Conservation (phyloP, 345 rosid species). For the Geranium brycei region DNA sequence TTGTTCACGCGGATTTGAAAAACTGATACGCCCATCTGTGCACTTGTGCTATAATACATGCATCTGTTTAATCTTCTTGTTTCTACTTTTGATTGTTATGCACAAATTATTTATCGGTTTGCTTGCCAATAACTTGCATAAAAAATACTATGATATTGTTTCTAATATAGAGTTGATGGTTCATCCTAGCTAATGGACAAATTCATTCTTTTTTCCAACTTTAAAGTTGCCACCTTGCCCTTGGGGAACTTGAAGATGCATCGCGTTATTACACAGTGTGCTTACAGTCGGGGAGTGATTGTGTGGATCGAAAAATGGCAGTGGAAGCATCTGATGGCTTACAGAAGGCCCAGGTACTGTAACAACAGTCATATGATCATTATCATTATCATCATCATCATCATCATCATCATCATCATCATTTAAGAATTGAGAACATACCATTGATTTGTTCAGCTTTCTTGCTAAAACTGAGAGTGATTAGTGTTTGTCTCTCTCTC, state of each 20-base stretch:
- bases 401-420: not conserved
- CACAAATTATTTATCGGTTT: too few species aligned
- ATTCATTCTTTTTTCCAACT: slow-evolving; percentile 11
- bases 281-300: slow-evolving; percentile 64
- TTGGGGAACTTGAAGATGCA: slow-evolving; percentile 87
- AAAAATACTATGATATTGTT: too few species aligned
- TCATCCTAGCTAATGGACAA: not conserved
- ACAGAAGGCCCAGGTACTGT: slow-evolving; percentile 67
- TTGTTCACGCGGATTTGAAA: too few species aligned
- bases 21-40: too few species aligned
- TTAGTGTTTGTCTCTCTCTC: slow-evolving; percentile 1
- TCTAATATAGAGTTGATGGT: not conserved
- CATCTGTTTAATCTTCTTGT: too few species aligned
- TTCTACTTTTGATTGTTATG: too few species aligned
- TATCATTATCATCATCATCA: not conserved
- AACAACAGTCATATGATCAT: not conserved
- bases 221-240: slow-evolving; percentile 75
- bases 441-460: not conserved
- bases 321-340: slow-evolving; percentile 93
- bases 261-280: slow-evolving; percentile 60
- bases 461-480: too few species aligned
- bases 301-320: slow-evolving; percentile 66
- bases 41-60: too few species aligned
- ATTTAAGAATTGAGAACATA: not conserved
- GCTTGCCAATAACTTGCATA: too few species aligned